Base-by-base conservation (phyloP, 768 basidiomycete species). In the Tulasnella sp. region DNA sequence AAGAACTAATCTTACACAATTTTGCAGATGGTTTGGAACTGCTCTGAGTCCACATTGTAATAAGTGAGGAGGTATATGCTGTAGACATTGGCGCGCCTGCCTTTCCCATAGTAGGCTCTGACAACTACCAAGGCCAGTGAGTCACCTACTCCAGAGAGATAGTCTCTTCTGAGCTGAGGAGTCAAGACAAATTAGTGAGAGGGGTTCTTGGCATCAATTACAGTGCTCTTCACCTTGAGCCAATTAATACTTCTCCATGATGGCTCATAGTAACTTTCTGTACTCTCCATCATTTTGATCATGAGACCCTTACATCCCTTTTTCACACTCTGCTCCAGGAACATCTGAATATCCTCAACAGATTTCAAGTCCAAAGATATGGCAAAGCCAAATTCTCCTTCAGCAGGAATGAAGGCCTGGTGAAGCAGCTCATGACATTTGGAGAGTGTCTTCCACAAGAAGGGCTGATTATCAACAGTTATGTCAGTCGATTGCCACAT, bases 291-390 rank as follows among this genome's bases (percentile, higher is more conserved):
- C 92, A 96, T 94, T 75, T 99, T 99, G 60, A 99, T 91, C 96
- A 99, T 99, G 48, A 99, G 79, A 9, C 96, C 96, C 70, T 99
- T 96, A 69, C 96, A 98, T 1, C 94, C 92, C 68, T 98, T 96
- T 69, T 92, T 97, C 64, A 99, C 90, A 70, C 89, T 92, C 64
- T 92, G 88, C 68, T 98, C 94, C 8, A 99, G 74, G 77, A 99
- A 98, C 1, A 78, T 69, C 68, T 96, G 92, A 48, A 99, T 97
- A 66, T 96, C 93, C 22, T 99, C 96, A 3, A 82, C 85, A 5
- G 85, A 87, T 60, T 91, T 84, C 15, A 84, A 77, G 66, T 99
- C 94, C 1, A 88, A 89, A 2, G 87, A 84, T 66, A 84, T 91
- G 10, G 96, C 96, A 68, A 93, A 98, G 44, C 80, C 82, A 63